These are phyloP conservation scores for Pistacia integerrima DNA, from an alignment of 345 rosid species.

Conservation along the genomic window DNA sequence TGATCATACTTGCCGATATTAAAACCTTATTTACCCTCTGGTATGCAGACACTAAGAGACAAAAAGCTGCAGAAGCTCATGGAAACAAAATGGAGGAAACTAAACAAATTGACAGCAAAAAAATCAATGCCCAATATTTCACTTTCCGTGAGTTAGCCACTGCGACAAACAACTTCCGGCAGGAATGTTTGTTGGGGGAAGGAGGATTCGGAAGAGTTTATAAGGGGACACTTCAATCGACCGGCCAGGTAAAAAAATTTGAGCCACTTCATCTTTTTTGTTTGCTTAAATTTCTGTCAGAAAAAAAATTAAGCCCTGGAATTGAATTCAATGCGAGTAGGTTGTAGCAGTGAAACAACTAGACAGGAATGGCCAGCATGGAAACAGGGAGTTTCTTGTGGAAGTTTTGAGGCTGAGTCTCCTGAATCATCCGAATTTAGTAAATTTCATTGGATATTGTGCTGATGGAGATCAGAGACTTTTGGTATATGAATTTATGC, in stretches of 20 bases:
- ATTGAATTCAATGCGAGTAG: constrained; percentile 18
- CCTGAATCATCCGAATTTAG: constrained; percentile 56
- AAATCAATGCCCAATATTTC: constrained; percentile 32
- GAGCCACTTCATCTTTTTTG: neutral
- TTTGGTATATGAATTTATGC: constrained; percentile 55
- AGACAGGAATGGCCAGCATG: constrained; percentile 63
- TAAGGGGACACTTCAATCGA: constrained; percentile 64
- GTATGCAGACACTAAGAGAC: constrained; percentile 29
- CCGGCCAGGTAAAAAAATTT: constrained; percentile 48
- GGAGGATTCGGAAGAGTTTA: constrained; percentile 81
- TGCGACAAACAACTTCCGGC: constrained; percentile 77
- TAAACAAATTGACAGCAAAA: neutral
- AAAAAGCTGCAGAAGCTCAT: constrained; percentile 19
- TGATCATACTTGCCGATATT: too few relatives aligned
- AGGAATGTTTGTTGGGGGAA: constrained; percentile 73
- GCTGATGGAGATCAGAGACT: constrained; percentile 83
- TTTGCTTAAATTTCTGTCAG: neutral
- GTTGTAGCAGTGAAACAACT: constrained; percentile 73
- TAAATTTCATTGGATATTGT: constrained; percentile 67
- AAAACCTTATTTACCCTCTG: neutral
- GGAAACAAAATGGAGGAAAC: constrained; percentile 12
- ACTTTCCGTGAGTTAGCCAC: constrained; percentile 71
- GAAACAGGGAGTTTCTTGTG: constrained; percentile 56
- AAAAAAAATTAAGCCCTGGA: neutral
- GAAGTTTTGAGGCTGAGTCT: constrained; percentile 51